phyloP scores from a whole-genome alignment of 2,329 filamentous ascomycete species.

The Cercospora janseana region DNA sequence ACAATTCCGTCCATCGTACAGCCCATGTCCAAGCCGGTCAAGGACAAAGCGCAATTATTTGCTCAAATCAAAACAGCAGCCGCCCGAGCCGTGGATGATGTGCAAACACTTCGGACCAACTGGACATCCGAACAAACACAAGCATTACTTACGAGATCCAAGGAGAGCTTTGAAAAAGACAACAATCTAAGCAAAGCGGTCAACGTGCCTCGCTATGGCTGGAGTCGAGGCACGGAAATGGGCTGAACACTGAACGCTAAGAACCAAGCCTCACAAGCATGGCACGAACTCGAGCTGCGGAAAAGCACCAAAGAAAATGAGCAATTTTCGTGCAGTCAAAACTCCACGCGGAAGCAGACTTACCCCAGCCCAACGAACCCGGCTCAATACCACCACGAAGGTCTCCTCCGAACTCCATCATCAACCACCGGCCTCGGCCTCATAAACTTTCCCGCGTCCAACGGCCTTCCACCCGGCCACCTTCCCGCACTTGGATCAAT shows the following conservation, averaged over 20 bases:
- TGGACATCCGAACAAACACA: constrained; percentile 43
- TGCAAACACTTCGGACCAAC: constrained; percentile 39
- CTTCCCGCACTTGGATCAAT: constrained; percentile 23
- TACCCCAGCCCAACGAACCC: background rate
- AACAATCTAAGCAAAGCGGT: constrained; percentile 39
- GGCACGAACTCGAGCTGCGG: background rate
- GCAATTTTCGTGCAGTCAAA: background rate
- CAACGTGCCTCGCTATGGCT: constrained; percentile 41
- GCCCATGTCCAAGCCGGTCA: constrained; percentile 37
- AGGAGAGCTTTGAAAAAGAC: constrained; percentile 39
- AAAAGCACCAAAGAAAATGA: background rate
- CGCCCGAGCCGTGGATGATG: constrained; percentile 36
- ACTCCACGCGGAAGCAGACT: background rate
- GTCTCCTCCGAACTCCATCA: background rate
- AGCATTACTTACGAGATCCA: constrained; percentile 36
- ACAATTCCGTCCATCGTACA: constrained; percentile 45
- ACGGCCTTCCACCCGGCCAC: constrained; percentile 30
- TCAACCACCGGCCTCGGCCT: background rate
- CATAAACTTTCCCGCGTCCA: too few relatives aligned
- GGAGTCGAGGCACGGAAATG: constrained; percentile 32
- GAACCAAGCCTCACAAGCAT: too few relatives aligned
- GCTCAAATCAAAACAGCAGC: constrained; percentile 42
- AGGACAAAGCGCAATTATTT: constrained; percentile 39
- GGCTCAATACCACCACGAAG: too few relatives aligned
- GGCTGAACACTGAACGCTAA: background rate